These are phyloP conservation scores for Ganoderma sinense DNA, from an alignment of 1,284 basidiomycete genomes.

Conservation along the genomic window DNA sequence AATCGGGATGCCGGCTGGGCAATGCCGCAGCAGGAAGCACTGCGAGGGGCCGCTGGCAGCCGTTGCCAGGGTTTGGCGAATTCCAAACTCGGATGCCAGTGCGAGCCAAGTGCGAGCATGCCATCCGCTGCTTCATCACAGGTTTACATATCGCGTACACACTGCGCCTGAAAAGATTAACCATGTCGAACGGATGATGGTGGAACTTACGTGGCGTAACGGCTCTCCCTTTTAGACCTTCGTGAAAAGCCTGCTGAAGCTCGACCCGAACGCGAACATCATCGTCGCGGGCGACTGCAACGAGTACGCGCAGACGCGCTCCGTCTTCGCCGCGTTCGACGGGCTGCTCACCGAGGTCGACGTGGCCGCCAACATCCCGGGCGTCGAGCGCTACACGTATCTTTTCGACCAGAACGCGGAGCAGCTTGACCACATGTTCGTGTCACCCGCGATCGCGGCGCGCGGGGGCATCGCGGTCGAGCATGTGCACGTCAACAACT, in stretches of 20 bases:
- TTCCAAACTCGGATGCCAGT: background rate
- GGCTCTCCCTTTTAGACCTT: conserved; percentile 48
- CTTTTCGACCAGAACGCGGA: conserved; percentile 66
- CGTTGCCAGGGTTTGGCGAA: background rate
- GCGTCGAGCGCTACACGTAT: conserved; percentile 67
- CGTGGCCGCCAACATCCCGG: conserved; percentile 52
- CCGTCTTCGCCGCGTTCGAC: conserved; percentile 57
- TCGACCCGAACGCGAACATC: conserved; percentile 56
- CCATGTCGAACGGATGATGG: background rate
- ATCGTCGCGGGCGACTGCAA: conserved; percentile 71
- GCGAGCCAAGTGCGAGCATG: no score
- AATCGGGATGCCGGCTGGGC: background rate
- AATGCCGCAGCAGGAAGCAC: background rate
- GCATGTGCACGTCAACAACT: conserved; percentile 69
- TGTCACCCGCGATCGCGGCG: conserved; percentile 54
- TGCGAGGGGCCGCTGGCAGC: background rate
- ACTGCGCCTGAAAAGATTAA: background rate
- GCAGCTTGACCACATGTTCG: conserved; percentile 66
- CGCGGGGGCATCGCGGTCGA: conserved; percentile 53
- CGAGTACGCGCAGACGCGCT: conserved; percentile 60
- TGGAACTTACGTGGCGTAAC: conserved; percentile 28
- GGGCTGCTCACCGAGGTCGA: conserved; percentile 57
- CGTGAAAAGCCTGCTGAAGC: conserved; percentile 51
- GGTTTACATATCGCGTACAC: background rate
- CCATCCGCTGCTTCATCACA: background rate